phyloP scores from a whole-genome alignment of 176 grass and related monocot genomes.

The Triticum urartu region DNA sequence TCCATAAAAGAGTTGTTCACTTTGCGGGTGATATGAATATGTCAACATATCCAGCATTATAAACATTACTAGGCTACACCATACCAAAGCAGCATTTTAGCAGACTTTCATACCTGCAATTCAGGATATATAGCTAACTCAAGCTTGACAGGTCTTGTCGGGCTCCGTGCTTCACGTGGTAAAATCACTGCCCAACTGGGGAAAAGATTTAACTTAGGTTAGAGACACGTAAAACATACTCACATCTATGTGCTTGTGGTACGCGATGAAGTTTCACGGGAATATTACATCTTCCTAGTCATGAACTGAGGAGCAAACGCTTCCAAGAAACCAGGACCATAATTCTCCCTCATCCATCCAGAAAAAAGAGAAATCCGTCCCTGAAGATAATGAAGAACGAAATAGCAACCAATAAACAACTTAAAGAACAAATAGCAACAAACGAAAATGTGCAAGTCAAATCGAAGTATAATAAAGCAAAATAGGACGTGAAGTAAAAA shows the following conservation, averaged over 20 bases:
- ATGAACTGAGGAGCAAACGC: constrained; percentile 71
- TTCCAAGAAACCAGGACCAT: constrained; percentile 89
- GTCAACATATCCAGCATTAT: neutral
- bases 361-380: constrained; percentile 68
- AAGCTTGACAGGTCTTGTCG: constrained; percentile 60
- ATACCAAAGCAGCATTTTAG: neutral
- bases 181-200: constrained; percentile 88
- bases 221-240: constrained; percentile 24
- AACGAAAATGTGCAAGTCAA: neutral
- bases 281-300: constrained; percentile 76
- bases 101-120: constrained; percentile 40
- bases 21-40: neutral
- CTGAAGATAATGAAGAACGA: constrained; percentile 43
- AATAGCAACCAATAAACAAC: neutral
- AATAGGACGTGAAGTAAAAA: neutral
- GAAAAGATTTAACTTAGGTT: constrained; percentile 9
- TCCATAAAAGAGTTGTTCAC: neutral
- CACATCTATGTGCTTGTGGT: neutral
- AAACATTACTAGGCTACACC: neutral
- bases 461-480: neutral
- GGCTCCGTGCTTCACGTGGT: constrained; percentile 52
- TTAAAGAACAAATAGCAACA: neutral
- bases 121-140: constrained; percentile 86
- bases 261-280: neutral
- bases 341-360: constrained; percentile 91